Percentiles rank a stretch among this genome's conserved stretches.
Evolutionary conservation across 805 yeast species (phyloP).

Genomic region (Yamadazyma kitorensis): DNA sequence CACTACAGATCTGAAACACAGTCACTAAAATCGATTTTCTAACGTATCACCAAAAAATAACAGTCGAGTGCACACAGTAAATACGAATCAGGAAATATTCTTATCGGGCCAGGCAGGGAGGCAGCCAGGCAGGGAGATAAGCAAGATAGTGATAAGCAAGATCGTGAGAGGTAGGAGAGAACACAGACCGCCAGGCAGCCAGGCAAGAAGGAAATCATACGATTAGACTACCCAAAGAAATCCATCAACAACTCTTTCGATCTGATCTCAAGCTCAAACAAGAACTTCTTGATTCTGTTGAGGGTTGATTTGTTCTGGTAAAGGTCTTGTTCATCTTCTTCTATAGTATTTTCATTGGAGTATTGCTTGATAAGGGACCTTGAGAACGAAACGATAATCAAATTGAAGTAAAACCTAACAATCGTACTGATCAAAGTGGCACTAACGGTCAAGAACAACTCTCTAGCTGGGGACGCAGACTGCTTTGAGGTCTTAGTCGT

Average conservation of each 20-base stretch:
- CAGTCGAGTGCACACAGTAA: no score
- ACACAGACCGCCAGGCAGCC: no score
- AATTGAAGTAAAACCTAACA: conserved; percentile 57
- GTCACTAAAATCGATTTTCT: no score
- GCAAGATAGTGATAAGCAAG: neutral
- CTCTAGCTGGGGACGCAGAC: conserved; percentile 58
- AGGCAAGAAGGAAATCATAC: neutral
- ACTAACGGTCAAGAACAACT: conserved; percentile 55
- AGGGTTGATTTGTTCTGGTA: conserved; percentile 18
- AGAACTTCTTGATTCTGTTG: conserved; percentile 19
- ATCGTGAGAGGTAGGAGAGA: neutral
- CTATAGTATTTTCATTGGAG: conserved; percentile 16
- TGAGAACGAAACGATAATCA: conserved; percentile 58
- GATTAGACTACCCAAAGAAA: conserved; percentile 14
- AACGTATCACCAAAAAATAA: no score
- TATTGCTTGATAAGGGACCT: conserved; percentile 48
- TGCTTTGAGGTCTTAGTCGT: conserved; percentile 30
- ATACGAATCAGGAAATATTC: no score
- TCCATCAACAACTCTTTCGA: conserved; percentile 28
- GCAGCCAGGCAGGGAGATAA: no score
- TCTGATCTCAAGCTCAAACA: conserved; percentile 29
- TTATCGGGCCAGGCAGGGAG: no score
- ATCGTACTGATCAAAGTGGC: conserved; percentile 47
- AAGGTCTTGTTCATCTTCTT: conserved; percentile 27
- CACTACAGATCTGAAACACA: neutral